Evolutionary conservation across 2,329 filamentous ascomycete species (phyloP).

Genomic region (Domatiomyces catenatus): DNA sequence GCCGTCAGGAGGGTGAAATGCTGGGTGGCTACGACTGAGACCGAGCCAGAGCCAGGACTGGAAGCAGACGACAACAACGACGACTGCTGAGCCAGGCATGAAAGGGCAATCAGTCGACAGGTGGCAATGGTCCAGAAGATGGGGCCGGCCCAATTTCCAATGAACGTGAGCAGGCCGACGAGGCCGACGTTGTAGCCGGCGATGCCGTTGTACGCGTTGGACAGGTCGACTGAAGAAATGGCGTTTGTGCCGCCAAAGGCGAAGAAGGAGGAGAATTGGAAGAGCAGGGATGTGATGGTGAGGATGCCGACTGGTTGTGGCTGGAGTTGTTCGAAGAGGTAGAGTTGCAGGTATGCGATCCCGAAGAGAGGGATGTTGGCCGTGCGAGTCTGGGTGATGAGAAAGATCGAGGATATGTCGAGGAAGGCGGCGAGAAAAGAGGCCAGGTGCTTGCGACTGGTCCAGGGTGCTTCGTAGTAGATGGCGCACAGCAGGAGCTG

Average conservation of each 20-base stretch:
- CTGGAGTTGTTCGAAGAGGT: constrained; percentile 34
- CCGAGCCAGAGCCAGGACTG: background rate
- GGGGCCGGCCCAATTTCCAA: constrained; percentile 80
- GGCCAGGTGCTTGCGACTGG: constrained; percentile 1
- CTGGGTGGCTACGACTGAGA: background rate
- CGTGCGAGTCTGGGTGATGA: constrained; percentile 72
- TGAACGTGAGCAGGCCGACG: constrained; percentile 71
- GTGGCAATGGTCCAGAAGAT: constrained; percentile 70
- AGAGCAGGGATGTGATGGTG: constrained; percentile 55
- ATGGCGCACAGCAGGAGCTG: constrained; percentile 18
- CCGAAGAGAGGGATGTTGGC: constrained; percentile 77
- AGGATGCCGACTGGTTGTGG: constrained; percentile 37
- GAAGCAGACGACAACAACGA: too few species aligned
- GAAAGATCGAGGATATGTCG: constrained; percentile 58
- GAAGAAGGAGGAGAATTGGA: constrained; percentile 77
- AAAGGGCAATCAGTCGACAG: constrained; percentile 6
- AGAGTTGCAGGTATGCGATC: constrained; percentile 51
- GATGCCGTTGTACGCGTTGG: constrained; percentile 88
- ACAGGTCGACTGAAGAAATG: constrained; percentile 88
- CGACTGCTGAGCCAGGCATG: background rate
- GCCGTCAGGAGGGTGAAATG: constrained; percentile 50
- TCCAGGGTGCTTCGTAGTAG: constrained; percentile 16
- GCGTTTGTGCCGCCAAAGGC: constrained; percentile 82
- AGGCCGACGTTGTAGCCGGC: constrained; percentile 61
- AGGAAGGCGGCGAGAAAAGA: constrained; percentile 34